Evolutionary conservation across 1,284 basidiomycete species (phyloP), one percentile per base, ranked within the genome.

Genomic region (Hymenochaete sp.): DNA sequence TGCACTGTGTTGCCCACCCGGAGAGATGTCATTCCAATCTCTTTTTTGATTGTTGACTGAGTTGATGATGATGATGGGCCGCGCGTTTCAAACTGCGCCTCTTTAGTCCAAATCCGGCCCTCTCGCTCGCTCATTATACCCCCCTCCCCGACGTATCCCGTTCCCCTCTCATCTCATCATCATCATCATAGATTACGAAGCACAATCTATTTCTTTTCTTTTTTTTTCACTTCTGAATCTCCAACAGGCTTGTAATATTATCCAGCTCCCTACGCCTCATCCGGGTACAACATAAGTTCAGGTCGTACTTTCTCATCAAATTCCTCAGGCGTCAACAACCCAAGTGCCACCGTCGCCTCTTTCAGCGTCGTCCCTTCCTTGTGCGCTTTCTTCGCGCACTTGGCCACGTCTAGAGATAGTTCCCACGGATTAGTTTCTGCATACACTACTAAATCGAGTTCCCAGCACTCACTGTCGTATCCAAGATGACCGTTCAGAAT

Each of bases 351-450:
- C 5, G 93, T 93, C 33, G 95, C 91, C 67, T 93, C 87, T 72
- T 96, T 96, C 61, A 98, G 64, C 41, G 95, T 98, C 40, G 84
- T 89, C 19, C 93, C 96, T 67, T 98, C 93, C 66, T 88, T 93
- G 75, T 98, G 96, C 11, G 96, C 96, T 67, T 98, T 98, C 78
- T 99, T 99, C 32, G 96, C 96, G 55, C 90, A 93, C 66, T 91
- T 93, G 42, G 96, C 96, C 36, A 98, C 95, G 66, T 96, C 91
- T 93, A 59, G 8, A 6, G 14, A 6, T 16, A 35, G 5, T 6
- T 35, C n/a, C 14, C 6, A 35, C 32, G 21, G 21, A 5, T 5
- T 5, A 6, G 8, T 16, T 24, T 45, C 13, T 37, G 22, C 27
- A 32, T 49, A 18, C 48, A 52, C 26, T 11, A 39, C 38, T 26